phyloP scores from a whole-genome alignment of 1,284 basidiomycete genomes.

The Puccinia brachypodii region DNA sequence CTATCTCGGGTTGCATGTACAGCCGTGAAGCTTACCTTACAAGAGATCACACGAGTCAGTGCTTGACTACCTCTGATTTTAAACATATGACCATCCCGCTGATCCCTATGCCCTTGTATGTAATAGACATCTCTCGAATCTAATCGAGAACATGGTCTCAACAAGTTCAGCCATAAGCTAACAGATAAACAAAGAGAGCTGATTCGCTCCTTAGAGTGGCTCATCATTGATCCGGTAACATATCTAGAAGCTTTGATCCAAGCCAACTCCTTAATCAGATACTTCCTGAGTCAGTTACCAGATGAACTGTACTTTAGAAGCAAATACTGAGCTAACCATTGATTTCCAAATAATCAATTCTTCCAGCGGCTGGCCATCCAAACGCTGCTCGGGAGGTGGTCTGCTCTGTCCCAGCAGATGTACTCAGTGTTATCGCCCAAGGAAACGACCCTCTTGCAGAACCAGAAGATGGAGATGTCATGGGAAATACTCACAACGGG shows the following conservation, averaged over 20 bases:
- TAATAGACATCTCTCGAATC: slow-evolving; percentile 16
- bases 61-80: neutral
- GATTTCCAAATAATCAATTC: neutral
- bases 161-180: slow-evolving; percentile 33
- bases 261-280: slow-evolving; percentile 78
- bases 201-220: neutral
- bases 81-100: neutral
- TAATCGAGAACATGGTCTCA: slow-evolving; percentile 32
- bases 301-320: neutral
- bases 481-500: slow-evolving; percentile 24
- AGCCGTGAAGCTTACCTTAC: slow-evolving; percentile 42
- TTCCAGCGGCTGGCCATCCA: slow-evolving; percentile 69
- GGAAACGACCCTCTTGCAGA: slow-evolving; percentile 23
- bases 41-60: slow-evolving; percentile 37
- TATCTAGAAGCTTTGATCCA: slow-evolving; percentile 76
- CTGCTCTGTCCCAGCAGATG: slow-evolving; percentile 67
- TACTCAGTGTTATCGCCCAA: slow-evolving; percentile 59
- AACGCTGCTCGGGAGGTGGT: slow-evolving; percentile 69
- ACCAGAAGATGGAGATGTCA: neutral
- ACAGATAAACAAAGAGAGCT: slow-evolving; percentile 33
- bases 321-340: neutral
- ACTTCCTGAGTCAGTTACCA: slow-evolving; percentile 70
- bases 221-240: neutral
- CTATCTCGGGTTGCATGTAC: slow-evolving; percentile 43
- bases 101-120: neutral